Evolutionary conservation across 2,329 filamentous ascomycete species (phyloP).

Genomic region (Apiospora marii): DNA sequence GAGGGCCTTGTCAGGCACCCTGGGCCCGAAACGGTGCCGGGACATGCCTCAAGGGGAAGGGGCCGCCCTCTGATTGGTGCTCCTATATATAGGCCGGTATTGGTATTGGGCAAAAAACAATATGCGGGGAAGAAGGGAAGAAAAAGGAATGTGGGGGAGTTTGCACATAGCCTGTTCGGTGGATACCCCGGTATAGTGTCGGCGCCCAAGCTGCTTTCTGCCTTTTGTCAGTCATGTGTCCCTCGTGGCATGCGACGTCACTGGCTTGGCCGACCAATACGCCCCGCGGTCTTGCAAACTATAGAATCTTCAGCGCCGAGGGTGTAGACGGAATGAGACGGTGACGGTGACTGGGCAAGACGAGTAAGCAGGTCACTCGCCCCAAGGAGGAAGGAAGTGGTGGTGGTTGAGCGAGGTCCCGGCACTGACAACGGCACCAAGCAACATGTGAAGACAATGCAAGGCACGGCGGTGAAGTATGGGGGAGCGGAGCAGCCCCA

Average conservation of each 20-base stretch:
- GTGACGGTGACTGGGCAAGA: background rate
- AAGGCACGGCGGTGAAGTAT: background rate
- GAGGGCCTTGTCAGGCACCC: background rate
- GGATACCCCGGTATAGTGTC: background rate
- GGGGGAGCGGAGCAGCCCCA: background rate
- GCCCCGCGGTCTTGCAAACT: background rate
- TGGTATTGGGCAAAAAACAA: background rate
- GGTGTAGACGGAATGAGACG: background rate
- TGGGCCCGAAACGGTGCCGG: conserved; percentile 4
- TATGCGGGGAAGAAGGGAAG: background rate
- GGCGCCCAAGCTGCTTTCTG: background rate
- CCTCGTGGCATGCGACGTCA: background rate
- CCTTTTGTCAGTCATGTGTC: background rate
- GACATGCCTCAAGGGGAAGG: background rate
- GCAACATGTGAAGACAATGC: background rate
- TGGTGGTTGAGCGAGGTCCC: background rate
- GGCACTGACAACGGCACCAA: background rate
- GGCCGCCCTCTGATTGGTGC: background rate
- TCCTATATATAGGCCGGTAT: conserved; percentile 3
- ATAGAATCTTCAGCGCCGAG: background rate
- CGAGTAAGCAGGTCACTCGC: background rate
- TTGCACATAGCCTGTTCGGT: conserved; percentile 5
- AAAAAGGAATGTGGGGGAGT: background rate
- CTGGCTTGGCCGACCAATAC: background rate
- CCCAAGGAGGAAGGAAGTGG: background rate